A percentile compares a stretch with the other conserved stretches of the same genome.
Conservation (phyloP, 225 moss, liverwort and hornwort species). For the Pleurozium schreberi region DNA sequence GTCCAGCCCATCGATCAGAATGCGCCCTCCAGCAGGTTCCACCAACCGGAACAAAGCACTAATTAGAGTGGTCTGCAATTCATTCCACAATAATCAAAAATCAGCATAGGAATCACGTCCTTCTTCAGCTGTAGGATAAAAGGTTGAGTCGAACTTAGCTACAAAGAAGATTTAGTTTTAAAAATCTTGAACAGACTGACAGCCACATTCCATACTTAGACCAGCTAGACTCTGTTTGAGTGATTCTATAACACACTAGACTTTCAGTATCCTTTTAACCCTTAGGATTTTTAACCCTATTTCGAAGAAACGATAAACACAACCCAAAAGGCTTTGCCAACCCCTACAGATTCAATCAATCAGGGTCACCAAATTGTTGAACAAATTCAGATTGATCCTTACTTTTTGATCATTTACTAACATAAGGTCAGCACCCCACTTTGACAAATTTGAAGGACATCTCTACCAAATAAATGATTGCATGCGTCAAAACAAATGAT, state of each 20-base stretch:
- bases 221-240: neutral
- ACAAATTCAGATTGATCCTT: neutral
- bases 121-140: neutral
- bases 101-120: no score
- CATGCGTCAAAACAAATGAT: neutral
- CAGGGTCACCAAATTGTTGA: neutral
- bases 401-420: no score
- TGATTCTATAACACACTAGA: neutral
- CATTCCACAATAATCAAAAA: neutral
- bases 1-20: slow-evolving; percentile 61
- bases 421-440: neutral
- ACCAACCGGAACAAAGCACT: slow-evolving; percentile 67
- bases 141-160: neutral
- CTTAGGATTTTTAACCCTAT: neutral
- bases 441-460: neutral
- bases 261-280: neutral
- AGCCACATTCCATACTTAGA: neutral
- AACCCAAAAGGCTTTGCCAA: neutral
- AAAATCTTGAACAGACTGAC: neutral
- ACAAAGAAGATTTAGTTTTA: neutral
- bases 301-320: neutral
- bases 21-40: slow-evolving; percentile 55
- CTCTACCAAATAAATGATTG: neutral
- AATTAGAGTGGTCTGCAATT: slow-evolving; percentile 42
- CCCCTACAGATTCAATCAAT: neutral